These are phyloP conservation scores for Cronartium ribicola DNA, from an alignment of 1,284 basidiomycete genomes.

Conservation along the genomic window DNA sequence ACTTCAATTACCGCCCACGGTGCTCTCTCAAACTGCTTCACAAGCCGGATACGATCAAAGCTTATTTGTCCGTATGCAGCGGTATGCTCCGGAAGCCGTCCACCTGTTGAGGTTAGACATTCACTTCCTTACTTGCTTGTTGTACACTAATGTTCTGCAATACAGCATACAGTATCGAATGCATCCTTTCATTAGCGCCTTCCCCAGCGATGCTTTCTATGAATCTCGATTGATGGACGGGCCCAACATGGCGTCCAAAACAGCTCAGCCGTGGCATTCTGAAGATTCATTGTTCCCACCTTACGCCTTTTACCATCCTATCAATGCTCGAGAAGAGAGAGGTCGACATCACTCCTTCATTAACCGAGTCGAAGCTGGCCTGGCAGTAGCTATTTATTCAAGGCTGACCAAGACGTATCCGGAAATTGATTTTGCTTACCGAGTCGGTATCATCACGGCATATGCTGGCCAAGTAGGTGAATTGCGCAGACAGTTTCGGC, in stretches of 20 bases:
- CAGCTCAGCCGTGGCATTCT: conserved; percentile 78
- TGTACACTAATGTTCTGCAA: not conserved
- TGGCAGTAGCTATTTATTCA: conserved; percentile 74
- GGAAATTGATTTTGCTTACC: conserved; percentile 60
- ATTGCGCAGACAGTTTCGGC: conserved; percentile 67
- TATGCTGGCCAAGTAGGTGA: conserved; percentile 75
- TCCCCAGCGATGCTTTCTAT: conserved; percentile 90
- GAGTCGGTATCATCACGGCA: conserved; percentile 88
- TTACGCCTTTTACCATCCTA: conserved; percentile 84
- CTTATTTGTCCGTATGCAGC: conserved; percentile 87
- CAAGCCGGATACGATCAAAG: conserved; percentile 79
- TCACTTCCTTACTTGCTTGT: conserved; percentile 1
- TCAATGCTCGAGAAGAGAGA: conserved; percentile 52
- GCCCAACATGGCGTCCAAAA: conserved; percentile 78
- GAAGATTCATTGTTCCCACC: conserved; percentile 69
- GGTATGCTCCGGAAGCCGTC: conserved; percentile 69
- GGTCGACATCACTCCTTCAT: conserved; percentile 64
- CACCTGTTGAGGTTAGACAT: conserved; percentile 74
- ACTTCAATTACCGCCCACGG: conserved; percentile 93
- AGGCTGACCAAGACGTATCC: conserved; percentile 66
- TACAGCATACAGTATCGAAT: conserved; percentile 95
- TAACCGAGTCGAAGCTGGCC: conserved; percentile 71
- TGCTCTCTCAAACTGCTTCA: conserved; percentile 80
- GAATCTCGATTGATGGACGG: conserved; percentile 75
- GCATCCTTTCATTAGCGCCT: conserved; percentile 89